Evolutionary conservation across 164 flowering plant genomes (phyloP), one percentile per base, ranked within the genome.

Genomic region (Piper betle): DNA sequence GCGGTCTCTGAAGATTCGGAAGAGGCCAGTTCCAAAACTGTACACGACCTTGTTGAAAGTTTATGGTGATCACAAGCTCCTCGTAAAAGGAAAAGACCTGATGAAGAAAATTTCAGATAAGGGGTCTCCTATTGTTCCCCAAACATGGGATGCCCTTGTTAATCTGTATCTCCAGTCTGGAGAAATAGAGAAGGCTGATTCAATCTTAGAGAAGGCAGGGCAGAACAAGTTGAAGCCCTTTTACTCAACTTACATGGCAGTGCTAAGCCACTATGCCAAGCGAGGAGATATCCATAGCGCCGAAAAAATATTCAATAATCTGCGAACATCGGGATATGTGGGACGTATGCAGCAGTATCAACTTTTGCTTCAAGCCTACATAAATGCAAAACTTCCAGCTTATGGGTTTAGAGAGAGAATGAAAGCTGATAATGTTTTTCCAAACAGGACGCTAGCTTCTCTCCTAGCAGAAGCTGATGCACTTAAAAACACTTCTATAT

Each of bases 331-430:
- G 46, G 96, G 98, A 0, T 86, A 87, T 65, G 59, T 17, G 3
- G 69, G 77, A 19, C 74, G 85, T 54, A 2, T 69, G 4, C 61
- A 69, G 25, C 84, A 71, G 69, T 92, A 80, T 68, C 77, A 77
- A 7, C 6, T 70, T 15, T 78, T 92, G 3, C 54, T 84, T 25
- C 68, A 73, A 65, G 83, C 96, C 16, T 89, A 92, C 53, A 56
- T 77, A 37, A 84, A 75, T 66, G 92, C 91, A 20, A 87, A 83
- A 62, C 52, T 69, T 41, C 96, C 96, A 5, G 86, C 87, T 6
- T 92, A 89, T 73, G 96, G 98, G 46, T 72, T 87, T 12, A 66
- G 80, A 63, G 96, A 92, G 25, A 75, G 98, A 69, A 69, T 92
- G 93, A 83, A 77, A 69, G 96, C 86, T 0, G 96, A 89, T 64